Percentiles rank a stretch among this genome's conserved stretches.
phyloP scores from a whole-genome alignment of 192 early-diverging fungal species.

The Kickxella alabastrina region DNA sequence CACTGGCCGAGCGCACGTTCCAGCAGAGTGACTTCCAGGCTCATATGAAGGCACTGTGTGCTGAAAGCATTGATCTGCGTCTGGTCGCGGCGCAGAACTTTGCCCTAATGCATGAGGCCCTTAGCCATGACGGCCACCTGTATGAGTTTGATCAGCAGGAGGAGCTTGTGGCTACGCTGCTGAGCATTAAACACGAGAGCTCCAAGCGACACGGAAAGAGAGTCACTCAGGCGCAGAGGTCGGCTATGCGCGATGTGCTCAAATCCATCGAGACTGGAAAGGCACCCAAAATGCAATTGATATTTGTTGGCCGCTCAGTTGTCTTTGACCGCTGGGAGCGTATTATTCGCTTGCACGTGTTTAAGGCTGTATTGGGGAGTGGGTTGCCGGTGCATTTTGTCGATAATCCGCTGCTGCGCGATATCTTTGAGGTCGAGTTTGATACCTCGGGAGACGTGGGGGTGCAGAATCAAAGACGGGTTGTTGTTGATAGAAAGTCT shows the following conservation, averaged over 20 bases:
- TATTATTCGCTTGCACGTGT: constrained; percentile 40
- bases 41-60: constrained; percentile 56
- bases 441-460: constrained; percentile 2
- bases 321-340: constrained; percentile 57
- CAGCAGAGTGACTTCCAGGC: constrained; percentile 18
- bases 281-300: constrained; percentile 54
- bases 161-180: constrained; percentile 56
- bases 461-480: background rate
- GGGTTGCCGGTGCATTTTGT: constrained; percentile 47
- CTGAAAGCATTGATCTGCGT: constrained; percentile 57
- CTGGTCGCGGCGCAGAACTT: constrained; percentile 71
- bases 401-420: constrained; percentile 48
- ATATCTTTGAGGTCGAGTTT: constrained; percentile 47
- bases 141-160: constrained; percentile 58
- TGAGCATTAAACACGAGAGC: constrained; percentile 56
- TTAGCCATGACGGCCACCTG: constrained; percentile 15
- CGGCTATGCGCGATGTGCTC: constrained; percentile 64
- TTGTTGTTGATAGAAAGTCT: constrained; percentile 32
- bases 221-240: constrained; percentile 56
- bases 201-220: constrained; percentile 56
- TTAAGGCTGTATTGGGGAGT: constrained; percentile 27
- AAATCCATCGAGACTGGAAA: constrained; percentile 56
- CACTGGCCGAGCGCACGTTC: constrained; percentile 31
- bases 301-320: constrained; percentile 48
- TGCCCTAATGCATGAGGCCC: constrained; percentile 64